Conservation (phyloP, 1,284 basidiomycete species). For the Apiotrichum sp. region DNA sequence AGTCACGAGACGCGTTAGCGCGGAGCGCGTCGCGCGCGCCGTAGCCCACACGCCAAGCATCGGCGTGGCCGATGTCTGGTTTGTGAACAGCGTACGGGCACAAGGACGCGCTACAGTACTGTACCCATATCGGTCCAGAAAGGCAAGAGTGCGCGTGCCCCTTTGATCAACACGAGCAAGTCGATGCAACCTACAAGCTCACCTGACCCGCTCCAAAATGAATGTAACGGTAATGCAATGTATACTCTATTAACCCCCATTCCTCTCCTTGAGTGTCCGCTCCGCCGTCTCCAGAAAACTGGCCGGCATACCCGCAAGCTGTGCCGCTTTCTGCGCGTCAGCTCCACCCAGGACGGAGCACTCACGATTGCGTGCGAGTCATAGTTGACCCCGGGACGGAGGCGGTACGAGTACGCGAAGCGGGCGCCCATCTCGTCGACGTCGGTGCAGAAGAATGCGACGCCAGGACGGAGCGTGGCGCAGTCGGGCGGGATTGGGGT, state of each 20-base stretch:
- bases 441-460: constrained; percentile 84
- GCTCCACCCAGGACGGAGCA: neutral
- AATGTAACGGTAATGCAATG: too few species aligned
- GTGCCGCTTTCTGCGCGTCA: constrained; percentile 60
- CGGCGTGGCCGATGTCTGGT: too few species aligned
- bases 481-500: neutral
- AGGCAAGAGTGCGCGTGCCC: too few species aligned
- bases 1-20: too few species aligned
- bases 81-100: too few species aligned
- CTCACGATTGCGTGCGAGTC: constrained; percentile 79
- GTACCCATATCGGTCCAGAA: too few species aligned
- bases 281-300: constrained; percentile 33
- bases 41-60: too few species aligned
- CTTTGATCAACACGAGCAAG: too few species aligned
- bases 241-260: neutral
- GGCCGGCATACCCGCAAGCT: constrained; percentile 75
- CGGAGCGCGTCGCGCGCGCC: too few species aligned
- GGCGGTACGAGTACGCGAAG: constrained; percentile 76
- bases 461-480: constrained; percentile 45
- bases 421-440: constrained; percentile 67
- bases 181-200: too few species aligned
- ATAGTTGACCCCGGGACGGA: constrained; percentile 77
- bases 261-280: constrained; percentile 20
- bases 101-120: too few species aligned
- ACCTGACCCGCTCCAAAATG: too few species aligned